A percentile compares a stretch with the other conserved stretches of the same genome.
These are phyloP conservation scores for Cystofilobasidium ferigula DNA, from an alignment of 768 basidiomycete species.

Conservation along the genomic window DNA sequence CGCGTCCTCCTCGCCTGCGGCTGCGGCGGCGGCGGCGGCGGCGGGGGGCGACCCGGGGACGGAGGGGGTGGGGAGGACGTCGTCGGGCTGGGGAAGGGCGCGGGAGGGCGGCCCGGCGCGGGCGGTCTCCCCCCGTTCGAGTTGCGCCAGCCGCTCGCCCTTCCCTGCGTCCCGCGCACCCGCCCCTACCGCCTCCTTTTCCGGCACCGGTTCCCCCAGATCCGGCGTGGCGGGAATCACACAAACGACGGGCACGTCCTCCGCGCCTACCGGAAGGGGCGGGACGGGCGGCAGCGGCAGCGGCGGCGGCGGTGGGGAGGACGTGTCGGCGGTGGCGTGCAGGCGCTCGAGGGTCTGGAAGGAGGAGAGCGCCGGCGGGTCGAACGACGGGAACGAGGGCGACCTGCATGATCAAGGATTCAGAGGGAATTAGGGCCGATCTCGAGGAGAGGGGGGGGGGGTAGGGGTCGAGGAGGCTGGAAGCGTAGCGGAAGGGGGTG, in stretches of 20 bases:
- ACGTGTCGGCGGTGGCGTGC: not conserved
- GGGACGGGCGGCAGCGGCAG: not conserved
- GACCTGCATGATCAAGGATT: not conserved
- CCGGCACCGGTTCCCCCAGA: not conserved
- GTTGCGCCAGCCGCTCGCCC: too few species aligned
- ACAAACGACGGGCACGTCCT: not conserved
- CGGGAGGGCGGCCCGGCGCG: too few species aligned
- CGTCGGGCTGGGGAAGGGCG: too few species aligned
- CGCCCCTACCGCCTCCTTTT: too few species aligned
- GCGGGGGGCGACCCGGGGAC: too few species aligned
- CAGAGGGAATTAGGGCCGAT: too few species aligned
- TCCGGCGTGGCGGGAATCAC: conserved; percentile 1
- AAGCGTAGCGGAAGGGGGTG: too few species aligned
- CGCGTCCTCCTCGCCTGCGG: not conserved
- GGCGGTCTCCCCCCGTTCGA: not conserved
- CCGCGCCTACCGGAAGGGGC: not conserved
- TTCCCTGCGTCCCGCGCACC: too few species aligned
- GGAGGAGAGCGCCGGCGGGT: not conserved
- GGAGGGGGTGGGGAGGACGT: too few species aligned
- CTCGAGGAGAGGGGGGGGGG: too few species aligned
- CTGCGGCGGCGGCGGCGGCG: too few species aligned
- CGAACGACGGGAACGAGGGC: not conserved
- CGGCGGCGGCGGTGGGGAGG: not conserved
- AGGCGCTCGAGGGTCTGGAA: not conserved
- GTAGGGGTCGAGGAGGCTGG: too few species aligned